Conservation (phyloP, 2,329 filamentous ascomycete genomes). For the Macrophomina tecta region DNA sequence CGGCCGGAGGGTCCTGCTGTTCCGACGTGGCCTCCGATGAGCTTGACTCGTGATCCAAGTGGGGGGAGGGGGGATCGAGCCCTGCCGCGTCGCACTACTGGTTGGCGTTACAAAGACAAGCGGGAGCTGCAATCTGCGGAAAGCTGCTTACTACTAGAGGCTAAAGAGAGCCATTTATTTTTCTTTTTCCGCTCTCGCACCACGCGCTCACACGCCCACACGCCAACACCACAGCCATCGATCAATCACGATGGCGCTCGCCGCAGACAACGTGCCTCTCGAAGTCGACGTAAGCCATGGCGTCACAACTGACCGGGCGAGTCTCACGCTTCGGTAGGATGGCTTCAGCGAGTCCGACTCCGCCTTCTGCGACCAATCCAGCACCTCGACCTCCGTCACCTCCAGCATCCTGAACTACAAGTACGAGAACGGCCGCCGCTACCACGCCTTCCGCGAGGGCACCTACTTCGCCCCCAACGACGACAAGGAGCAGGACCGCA, state of each 20-base stretch:
- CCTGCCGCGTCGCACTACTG: not conserved
- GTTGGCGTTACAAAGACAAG: not conserved
- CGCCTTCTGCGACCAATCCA: not conserved
- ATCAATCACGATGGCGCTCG: not conserved
- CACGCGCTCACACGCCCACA: not conserved
- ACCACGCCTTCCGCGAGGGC: slow-evolving; percentile 44
- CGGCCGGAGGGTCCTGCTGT: not conserved
- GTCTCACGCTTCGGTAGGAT: not conserved
- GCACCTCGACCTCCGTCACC: slow-evolving; percentile 33
- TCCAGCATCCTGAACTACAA: slow-evolving; percentile 32
- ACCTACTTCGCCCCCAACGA: slow-evolving; percentile 35
- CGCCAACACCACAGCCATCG: too few relatives aligned
- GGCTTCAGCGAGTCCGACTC: not conserved
- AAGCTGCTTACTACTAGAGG: not conserved
- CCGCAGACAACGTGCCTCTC: not conserved
- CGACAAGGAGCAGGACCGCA: slow-evolving; percentile 32
- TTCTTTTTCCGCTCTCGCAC: not conserved
- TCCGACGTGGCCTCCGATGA: not conserved
- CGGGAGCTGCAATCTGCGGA: not conserved
- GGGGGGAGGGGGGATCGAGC: not conserved
- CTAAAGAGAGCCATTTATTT: not conserved
- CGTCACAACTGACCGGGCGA: not conserved
- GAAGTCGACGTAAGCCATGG: not conserved
- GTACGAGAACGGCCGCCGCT: slow-evolving; percentile 41
- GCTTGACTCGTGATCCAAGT: not conserved